phyloP scores from a whole-genome alignment of 1,284 basidiomycete genomes.

The Moniliophthora roreri region DNA sequence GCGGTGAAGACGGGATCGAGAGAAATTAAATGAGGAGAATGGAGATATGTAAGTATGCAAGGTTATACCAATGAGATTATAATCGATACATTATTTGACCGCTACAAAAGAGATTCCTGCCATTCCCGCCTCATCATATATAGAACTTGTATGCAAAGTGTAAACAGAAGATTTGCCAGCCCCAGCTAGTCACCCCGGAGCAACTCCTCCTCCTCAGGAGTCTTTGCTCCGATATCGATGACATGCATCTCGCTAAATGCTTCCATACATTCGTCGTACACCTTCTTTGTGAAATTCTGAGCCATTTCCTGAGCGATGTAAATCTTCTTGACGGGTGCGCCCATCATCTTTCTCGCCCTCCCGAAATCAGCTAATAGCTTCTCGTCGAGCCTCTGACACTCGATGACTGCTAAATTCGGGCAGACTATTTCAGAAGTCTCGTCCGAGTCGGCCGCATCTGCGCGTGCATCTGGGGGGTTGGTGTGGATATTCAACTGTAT shows the following conservation, averaged over 20 bases:
- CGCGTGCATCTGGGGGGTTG: neutral
- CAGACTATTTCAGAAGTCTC: conserved; percentile 4
- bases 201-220: conserved; percentile 36
- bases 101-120: too few species aligned
- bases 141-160: too few species aligned
- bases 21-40: too few species aligned
- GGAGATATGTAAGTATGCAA: too few species aligned
- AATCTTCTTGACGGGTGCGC: conserved; percentile 29
- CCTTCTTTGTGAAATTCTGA: conserved; percentile 12
- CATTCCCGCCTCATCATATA: too few species aligned
- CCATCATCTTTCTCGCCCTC: conserved; percentile 20
- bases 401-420: conserved; percentile 8
- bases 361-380: conserved; percentile 23
- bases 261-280: neutral
- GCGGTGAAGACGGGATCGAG: too few species aligned
- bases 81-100: too few species aligned
- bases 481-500: neutral
- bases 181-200: conserved; percentile 8
- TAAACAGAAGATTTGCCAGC: too few species aligned
- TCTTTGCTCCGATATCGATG: conserved; percentile 28
- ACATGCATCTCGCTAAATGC: conserved; percentile 19
- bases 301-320: conserved; percentile 26
- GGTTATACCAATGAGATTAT: too few species aligned
- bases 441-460: neutral
- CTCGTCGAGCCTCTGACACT: conserved; percentile 26